These are phyloP conservation scores for Lizanozyma gosingica DNA, from an alignment of 1,139 yeast species.

Conservation along the genomic window DNA sequence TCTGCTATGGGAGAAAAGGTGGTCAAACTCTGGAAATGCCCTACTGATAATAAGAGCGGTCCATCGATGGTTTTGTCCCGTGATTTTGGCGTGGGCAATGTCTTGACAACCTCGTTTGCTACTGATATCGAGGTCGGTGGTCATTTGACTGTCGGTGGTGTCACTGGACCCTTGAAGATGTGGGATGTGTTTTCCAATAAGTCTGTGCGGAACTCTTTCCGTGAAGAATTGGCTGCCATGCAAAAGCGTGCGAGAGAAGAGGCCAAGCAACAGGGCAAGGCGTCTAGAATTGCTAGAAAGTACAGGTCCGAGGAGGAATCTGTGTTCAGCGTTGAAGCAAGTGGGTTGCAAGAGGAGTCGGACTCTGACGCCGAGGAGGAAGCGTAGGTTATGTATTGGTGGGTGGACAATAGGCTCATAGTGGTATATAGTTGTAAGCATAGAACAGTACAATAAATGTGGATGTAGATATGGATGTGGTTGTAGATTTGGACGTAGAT, in stretches of 20 bases:
- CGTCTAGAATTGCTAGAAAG: slow-evolving; percentile 69
- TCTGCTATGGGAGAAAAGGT: slow-evolving; percentile 87
- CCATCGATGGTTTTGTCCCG: slow-evolving; percentile 90
- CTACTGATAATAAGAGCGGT: slow-evolving; percentile 32
- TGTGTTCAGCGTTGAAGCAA: slow-evolving; percentile 53
- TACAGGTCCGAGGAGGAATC: slow-evolving; percentile 46
- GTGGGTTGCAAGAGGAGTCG: slow-evolving; percentile 48
- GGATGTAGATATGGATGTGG: too few relatives aligned
- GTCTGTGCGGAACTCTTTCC: slow-evolving; percentile 66
- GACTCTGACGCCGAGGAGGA: slow-evolving; percentile 49
- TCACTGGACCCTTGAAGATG: slow-evolving; percentile 71
- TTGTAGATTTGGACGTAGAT: too few relatives aligned
- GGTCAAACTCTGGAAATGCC: slow-evolving; percentile 82
- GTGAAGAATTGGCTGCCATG: slow-evolving; percentile 43
- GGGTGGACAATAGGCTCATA: too few relatives aligned
- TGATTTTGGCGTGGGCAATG: slow-evolving; percentile 93
- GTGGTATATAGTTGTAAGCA: too few relatives aligned
- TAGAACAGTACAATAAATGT: too few relatives aligned
- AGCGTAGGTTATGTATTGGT: too few relatives aligned
- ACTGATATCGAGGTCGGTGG: slow-evolving; percentile 86
- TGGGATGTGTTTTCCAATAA: slow-evolving; percentile 88
- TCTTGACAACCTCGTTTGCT: slow-evolving; percentile 74
- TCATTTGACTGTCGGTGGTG: slow-evolving; percentile 81
- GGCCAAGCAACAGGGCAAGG: slow-evolving; percentile 46
- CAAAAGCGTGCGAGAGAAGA: slow-evolving; percentile 50